Conservation (phyloP, 2,329 filamentous ascomycete genomes). For the Aspergillus viridinutans region DNA sequence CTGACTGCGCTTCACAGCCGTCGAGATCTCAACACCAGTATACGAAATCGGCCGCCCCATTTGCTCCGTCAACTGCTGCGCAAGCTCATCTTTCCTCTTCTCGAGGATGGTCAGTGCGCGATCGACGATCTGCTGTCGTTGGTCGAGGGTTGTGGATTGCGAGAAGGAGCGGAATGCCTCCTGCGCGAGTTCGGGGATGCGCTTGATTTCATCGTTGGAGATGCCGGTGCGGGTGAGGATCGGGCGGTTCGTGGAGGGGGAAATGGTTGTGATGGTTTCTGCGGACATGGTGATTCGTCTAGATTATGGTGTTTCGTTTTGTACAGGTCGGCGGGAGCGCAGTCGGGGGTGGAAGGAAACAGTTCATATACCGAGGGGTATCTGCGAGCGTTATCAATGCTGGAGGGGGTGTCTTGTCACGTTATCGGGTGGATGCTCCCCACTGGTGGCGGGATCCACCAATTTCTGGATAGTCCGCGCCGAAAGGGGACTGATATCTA, state of each 20-base stretch:
- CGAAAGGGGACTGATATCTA: too few species aligned
- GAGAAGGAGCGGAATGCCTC: constrained; percentile 74
- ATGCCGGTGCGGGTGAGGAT: constrained; percentile 75
- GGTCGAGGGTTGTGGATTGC: constrained; percentile 68
- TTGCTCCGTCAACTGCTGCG: constrained; percentile 81
- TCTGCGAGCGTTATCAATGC: not conserved
- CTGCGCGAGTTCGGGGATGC: constrained; percentile 67
- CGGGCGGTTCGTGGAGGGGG: constrained; percentile 80
- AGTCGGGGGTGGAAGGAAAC: constrained; percentile 4
- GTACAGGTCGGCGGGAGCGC: constrained; percentile 3
- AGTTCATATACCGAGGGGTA: not conserved
- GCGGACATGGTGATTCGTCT: constrained; percentile 39
- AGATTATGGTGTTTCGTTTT: too few species aligned
- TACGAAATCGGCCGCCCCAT: constrained; percentile 94
- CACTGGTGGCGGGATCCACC: constrained; percentile 6
- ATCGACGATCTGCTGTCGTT: constrained; percentile 75
- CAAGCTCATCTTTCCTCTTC: constrained; percentile 72
- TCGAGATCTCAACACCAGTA: constrained; percentile 75
- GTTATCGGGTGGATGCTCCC: constrained; percentile 7
- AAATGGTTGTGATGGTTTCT: constrained; percentile 71
- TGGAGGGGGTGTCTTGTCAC: constrained; percentile 7
- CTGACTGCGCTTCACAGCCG: constrained; percentile 78
- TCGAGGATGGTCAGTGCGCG: constrained; percentile 70
- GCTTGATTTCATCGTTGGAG: constrained; percentile 64
- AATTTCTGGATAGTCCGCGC: not conserved